Evolutionary conservation across 2,329 filamentous ascomycete species (phyloP).

Genomic region (Phyllosticta citrichinensis): DNA sequence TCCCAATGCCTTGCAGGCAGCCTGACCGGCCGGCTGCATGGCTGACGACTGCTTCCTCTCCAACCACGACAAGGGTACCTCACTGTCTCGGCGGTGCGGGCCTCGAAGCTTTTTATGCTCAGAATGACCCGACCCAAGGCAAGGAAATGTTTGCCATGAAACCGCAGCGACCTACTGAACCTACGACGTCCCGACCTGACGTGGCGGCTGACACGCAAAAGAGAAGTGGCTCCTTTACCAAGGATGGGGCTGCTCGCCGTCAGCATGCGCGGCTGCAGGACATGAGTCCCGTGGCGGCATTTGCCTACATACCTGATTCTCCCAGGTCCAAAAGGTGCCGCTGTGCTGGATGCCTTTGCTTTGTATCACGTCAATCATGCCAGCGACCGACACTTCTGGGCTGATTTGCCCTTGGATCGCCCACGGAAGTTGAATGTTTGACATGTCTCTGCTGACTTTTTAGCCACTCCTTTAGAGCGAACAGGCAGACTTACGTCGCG

Average conservation of each 20-base stretch:
- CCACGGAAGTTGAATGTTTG: slow-evolving; percentile 42
- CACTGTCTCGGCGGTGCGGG: not conserved
- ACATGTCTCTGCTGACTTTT: slow-evolving; percentile 37
- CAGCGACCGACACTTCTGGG: slow-evolving; percentile 38
- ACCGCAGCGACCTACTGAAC: not conserved
- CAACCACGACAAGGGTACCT: not conserved
- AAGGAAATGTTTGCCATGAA: not conserved
- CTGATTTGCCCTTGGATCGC: slow-evolving; percentile 44
- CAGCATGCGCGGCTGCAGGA: slow-evolving; percentile 4
- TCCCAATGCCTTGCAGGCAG: not conserved
- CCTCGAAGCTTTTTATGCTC: not conserved
- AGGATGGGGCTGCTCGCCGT: slow-evolving; percentile 10
- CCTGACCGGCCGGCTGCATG: not conserved
- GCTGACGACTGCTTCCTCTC: not conserved
- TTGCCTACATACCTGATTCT: slow-evolving; percentile 36
- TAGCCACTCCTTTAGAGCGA: not conserved
- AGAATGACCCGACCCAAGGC: not conserved
- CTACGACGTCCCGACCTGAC: not conserved
- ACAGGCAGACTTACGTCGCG: slow-evolving; percentile 30
- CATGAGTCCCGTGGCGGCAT: not conserved
- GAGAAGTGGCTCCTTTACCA: slow-evolving; percentile 3
- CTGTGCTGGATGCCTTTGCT: slow-evolving; percentile 39
- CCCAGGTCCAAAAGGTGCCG: slow-evolving; percentile 48
- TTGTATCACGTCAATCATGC: slow-evolving; percentile 42
- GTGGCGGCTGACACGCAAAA: slow-evolving; percentile 9